Evolutionary conservation across 2,329 filamentous ascomycete species (phyloP).

Genomic region (Monosporascus sp.): DNA sequence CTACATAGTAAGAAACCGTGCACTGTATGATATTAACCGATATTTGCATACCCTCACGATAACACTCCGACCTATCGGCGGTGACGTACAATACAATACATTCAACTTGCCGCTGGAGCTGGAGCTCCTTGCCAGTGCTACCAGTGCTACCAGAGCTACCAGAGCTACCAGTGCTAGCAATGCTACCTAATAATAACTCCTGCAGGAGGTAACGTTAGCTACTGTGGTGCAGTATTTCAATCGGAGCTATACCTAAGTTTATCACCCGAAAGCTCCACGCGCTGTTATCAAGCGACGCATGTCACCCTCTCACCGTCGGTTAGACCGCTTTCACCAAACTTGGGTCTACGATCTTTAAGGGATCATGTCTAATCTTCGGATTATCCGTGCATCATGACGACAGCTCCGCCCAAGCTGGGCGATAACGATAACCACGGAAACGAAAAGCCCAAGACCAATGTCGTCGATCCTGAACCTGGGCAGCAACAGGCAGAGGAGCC

Average conservation of each 20-base stretch:
- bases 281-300: background rate
- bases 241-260: no score
- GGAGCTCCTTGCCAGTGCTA: no score
- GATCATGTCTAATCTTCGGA: conserved; percentile 2
- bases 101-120: background rate
- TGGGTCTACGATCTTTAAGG: background rate
- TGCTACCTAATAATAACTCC: background rate
- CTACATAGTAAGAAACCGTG: no score
- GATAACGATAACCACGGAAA: conserved; percentile 10
- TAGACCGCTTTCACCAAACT: background rate
- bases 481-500: background rate
- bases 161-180: no score
- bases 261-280: background rate
- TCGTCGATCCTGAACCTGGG: conserved; percentile 7
- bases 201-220: background rate
- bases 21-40: no score
- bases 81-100: background rate
- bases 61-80: background rate
- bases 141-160: no score
- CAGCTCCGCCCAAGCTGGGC: conserved; percentile 32
- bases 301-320: background rate
- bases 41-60: no score
- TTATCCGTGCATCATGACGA: conserved; percentile 31
- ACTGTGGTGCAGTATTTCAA: no score
- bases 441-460: background rate